Evolutionary conservation across 345 rosid species (phyloP).

Genomic region (Salix udensis): DNA sequence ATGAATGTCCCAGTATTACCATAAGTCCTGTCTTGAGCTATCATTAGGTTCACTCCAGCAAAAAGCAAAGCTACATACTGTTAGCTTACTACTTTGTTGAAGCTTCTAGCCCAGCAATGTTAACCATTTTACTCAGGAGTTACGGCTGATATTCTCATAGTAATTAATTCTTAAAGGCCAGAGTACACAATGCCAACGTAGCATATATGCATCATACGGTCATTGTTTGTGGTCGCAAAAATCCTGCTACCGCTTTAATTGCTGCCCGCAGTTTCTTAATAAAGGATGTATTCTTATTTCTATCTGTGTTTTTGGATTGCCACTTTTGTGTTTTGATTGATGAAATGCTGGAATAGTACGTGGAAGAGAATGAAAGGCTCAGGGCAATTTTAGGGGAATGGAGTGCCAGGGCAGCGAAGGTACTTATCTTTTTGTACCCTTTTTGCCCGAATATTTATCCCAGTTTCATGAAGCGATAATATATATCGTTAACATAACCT

Average conservation of each 20-base stretch:
- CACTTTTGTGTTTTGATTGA: not conserved
- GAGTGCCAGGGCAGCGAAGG: slow-evolving; percentile 92
- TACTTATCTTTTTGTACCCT: slow-evolving; percentile 16
- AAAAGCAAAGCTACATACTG: too few relatives aligned
- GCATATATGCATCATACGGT: not conserved
- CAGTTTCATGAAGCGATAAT: not conserved
- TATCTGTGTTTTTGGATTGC: not conserved
- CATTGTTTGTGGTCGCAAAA: not conserved
- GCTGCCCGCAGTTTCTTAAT: not conserved
- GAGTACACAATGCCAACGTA: not conserved
- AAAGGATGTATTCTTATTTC: not conserved
- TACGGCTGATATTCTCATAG: too few relatives aligned
- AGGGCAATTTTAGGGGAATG: slow-evolving; percentile 90
- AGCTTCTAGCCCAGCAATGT: too few relatives aligned
- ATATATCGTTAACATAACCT: not conserved
- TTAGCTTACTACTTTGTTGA: too few relatives aligned
- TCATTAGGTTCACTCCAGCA: too few relatives aligned
- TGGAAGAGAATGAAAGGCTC: slow-evolving; percentile 89
- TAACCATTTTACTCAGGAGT: too few relatives aligned
- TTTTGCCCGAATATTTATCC: not conserved
- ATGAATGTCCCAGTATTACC: too few relatives aligned
- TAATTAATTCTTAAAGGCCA: too few relatives aligned
- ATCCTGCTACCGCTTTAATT: not conserved
- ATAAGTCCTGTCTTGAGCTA: too few relatives aligned
- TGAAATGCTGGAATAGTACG: slow-evolving; percentile 46